A percentile compares a stretch with the other conserved stretches of the same genome.
Conservation (phyloP, 805 yeast genomes). For the Ogataea populi-albae region DNA sequence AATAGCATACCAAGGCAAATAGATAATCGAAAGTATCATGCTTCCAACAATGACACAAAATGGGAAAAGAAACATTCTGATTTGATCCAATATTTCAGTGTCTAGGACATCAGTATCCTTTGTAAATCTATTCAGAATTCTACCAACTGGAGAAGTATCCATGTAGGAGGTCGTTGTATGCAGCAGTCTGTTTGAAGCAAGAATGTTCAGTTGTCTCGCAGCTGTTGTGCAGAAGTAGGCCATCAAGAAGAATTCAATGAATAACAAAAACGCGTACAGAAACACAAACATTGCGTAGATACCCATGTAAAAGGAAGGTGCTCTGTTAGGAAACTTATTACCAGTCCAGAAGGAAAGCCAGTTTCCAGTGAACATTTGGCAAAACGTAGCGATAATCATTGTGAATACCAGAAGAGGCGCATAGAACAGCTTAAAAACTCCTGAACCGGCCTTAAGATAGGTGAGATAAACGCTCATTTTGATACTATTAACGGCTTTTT, state of each 20-base stretch:
- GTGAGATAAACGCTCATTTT: slow-evolving; percentile 43
- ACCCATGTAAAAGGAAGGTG: slow-evolving; percentile 66
- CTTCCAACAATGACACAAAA: slow-evolving; percentile 35
- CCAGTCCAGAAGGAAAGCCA: slow-evolving; percentile 85
- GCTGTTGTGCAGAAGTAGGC: slow-evolving; percentile 53
- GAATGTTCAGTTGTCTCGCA: slow-evolving; percentile 53
- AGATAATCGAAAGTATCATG: slow-evolving; percentile 41
- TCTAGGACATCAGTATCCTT: slow-evolving; percentile 84
- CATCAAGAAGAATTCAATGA: slow-evolving; percentile 44
- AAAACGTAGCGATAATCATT: slow-evolving; percentile 42
- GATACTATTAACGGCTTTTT: slow-evolving; percentile 37
- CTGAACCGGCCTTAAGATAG: slow-evolving; percentile 57
- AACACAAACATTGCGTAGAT: slow-evolving; percentile 61
- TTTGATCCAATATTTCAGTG: slow-evolving; percentile 71
- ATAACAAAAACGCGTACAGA: slow-evolving; percentile 43
- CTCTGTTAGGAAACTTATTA: slow-evolving; percentile 41
- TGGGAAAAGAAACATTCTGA: slow-evolving; percentile 58
- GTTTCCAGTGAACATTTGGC: slow-evolving; percentile 56
- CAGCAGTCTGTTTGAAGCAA: slow-evolving; percentile 58
- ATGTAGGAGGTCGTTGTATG: slow-evolving; percentile 80
- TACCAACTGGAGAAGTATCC: slow-evolving; percentile 86
- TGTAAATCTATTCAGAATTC: slow-evolving; percentile 80
- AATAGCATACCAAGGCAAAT: slow-evolving; percentile 60
- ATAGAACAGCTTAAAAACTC: slow-evolving; percentile 42
- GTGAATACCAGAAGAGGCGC: slow-evolving; percentile 17